Evolutionary conservation across 1,284 basidiomycete genomes (phyloP).

Genomic region (Phylloporus sp.): DNA sequence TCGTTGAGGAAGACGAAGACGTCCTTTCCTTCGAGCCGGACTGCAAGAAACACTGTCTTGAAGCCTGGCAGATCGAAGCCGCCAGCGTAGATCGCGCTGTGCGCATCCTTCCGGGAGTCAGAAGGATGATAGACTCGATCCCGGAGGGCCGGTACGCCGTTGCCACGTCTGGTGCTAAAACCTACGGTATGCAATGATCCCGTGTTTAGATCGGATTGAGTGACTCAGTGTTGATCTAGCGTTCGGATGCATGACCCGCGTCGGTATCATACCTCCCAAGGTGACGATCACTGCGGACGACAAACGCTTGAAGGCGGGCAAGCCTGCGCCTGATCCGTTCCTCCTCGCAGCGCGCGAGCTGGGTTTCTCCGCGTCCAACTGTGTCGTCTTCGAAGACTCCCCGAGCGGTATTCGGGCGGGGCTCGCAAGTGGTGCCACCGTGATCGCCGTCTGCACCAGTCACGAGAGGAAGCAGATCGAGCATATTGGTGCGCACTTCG

Average conservation of each 20-base stretch:
- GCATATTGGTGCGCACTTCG: conserved; percentile 68
- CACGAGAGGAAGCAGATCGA: conserved; percentile 60
- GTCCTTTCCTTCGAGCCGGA: conserved; percentile 35
- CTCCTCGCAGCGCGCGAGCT: conserved; percentile 75
- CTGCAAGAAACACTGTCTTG: conserved; percentile 40
- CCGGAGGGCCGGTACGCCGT: conserved; percentile 73
- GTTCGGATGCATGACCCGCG: conserved; percentile 72
- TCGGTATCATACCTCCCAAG: conserved; percentile 71
- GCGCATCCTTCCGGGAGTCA: conserved; percentile 75
- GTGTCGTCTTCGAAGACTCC: conserved; percentile 79
- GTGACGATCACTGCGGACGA: conserved; percentile 84
- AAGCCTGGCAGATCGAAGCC: conserved; percentile 65
- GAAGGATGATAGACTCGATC: conserved; percentile 67
- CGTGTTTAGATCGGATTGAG: background rate
- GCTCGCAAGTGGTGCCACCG: conserved; percentile 72
- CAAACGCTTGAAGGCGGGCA: conserved; percentile 65
- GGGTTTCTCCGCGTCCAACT: conserved; percentile 59
- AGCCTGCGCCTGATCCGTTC: conserved; percentile 77
- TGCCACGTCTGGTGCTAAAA: conserved; percentile 78
- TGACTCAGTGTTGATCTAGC: conserved; percentile 46
- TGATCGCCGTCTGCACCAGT: conserved; percentile 77
- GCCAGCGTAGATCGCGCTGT: conserved; percentile 69
- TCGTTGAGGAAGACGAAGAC: conserved; percentile 44
- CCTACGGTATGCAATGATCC: conserved; percentile 52
- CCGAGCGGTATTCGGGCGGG: conserved; percentile 76